A percentile compares a stretch with the other conserved stretches of the same genome.
Evolutionary conservation across 2,329 filamentous ascomycete genomes (phyloP).

Genomic region (Aureobasidium sp.): DNA sequence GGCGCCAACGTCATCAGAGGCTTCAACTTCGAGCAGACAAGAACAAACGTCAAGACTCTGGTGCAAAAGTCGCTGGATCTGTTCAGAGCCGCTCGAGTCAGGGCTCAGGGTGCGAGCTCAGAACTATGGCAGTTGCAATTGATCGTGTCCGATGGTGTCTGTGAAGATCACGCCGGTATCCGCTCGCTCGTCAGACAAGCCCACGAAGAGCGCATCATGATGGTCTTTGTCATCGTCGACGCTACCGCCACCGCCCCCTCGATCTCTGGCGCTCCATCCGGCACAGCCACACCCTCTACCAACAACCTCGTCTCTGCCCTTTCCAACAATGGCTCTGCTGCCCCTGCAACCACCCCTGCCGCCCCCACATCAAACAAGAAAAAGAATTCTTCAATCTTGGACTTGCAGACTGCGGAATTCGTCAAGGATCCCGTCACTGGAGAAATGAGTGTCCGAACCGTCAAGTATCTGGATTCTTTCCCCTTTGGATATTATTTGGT

Average conservation of each 20-base stretch:
- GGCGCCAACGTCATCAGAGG: constrained; percentile 76
- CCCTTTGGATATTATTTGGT: constrained; percentile 97
- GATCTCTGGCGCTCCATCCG: neutral
- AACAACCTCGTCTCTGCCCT: constrained; percentile 13
- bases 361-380: constrained; percentile 28
- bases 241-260: constrained; percentile 23
- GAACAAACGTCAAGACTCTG: constrained; percentile 76
- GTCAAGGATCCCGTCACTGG: constrained; percentile 54
- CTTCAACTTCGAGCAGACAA: constrained; percentile 76
- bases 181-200: constrained; percentile 76
- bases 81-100: constrained; percentile 67
- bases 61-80: constrained; percentile 69
- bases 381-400: constrained; percentile 60
- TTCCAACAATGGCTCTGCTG: neutral
- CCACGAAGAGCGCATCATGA: constrained; percentile 90
- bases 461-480: constrained; percentile 89
- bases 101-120: constrained; percentile 41
- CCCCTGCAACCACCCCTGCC: neutral
- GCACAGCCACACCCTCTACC: neutral
- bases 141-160: constrained; percentile 89
- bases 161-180: constrained; percentile 79
- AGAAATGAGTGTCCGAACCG: constrained; percentile 63
- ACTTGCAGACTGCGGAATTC: constrained; percentile 82
- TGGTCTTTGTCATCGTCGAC: constrained; percentile 97
- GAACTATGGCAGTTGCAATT: constrained; percentile 95